These are phyloP conservation scores for Kluyveromyces lactis DNA, from an alignment of 805 yeast species.

Conservation along the genomic window DNA sequence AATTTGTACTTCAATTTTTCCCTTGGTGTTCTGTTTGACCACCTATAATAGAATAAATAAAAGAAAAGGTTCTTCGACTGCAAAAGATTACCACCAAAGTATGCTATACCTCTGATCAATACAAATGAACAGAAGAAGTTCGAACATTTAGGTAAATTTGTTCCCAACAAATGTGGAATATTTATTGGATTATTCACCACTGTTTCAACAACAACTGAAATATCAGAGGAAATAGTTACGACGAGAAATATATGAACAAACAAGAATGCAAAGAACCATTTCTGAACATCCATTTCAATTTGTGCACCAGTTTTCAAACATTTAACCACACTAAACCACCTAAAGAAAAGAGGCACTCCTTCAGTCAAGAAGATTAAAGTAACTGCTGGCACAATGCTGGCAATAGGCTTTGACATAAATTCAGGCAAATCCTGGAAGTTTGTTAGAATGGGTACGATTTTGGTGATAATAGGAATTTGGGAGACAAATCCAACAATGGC, in stretches of 20 bases:
- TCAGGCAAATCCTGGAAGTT: constrained; percentile 51
- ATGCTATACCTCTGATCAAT: constrained; percentile 64
- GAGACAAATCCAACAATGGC: constrained; percentile 71
- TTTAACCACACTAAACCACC: constrained; percentile 44
- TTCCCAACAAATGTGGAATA: constrained; percentile 63
- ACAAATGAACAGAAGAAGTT: constrained; percentile 77
- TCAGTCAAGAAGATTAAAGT: constrained; percentile 57
- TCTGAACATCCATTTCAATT: constrained; percentile 62
- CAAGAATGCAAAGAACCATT: constrained; percentile 68
- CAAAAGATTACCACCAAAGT: constrained; percentile 63
- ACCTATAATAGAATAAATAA: constrained; percentile 28
- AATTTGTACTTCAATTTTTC: constrained; percentile 39
- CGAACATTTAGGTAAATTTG: constrained; percentile 77
- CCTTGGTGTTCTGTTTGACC: constrained; percentile 55
- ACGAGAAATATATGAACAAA: constrained; percentile 80
- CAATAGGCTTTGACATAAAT: constrained; percentile 41
- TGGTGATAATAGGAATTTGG: constrained; percentile 59
- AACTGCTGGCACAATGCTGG: constrained; percentile 61
- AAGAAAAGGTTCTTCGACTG: constrained; percentile 46
- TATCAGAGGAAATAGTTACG: constrained; percentile 75
- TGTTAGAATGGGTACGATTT: constrained; percentile 49
- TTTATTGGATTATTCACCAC: constrained; percentile 63
- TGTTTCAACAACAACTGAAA: constrained; percentile 53
- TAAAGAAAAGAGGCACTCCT: constrained; percentile 49
- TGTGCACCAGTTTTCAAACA: constrained; percentile 55